These are phyloP conservation scores for Fusarium lyarnte DNA, from an alignment of 2,329 filamentous ascomycete genomes.

Conservation along the genomic window DNA sequence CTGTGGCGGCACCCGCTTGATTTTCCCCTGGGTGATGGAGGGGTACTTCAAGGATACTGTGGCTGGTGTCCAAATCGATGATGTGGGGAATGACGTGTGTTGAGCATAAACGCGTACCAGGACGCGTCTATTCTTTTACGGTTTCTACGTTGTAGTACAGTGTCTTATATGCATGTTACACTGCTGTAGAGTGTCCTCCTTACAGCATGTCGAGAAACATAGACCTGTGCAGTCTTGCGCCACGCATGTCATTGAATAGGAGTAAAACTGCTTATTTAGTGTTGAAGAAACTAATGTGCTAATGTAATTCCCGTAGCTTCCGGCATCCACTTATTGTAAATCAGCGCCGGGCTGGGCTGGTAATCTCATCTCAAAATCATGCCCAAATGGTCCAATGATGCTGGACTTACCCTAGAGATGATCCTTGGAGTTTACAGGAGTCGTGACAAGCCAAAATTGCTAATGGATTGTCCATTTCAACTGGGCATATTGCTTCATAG, in stretches of 20 bases:
- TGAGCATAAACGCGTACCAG: constrained; percentile 27
- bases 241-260: constrained; percentile 1
- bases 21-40: constrained; percentile 15
- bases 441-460: not conserved
- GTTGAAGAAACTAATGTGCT: not conserved
- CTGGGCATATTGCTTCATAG: accelerated
- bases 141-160: not conserved
- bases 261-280: not conserved
- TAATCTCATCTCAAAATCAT: constrained; percentile 23
- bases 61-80: constrained; percentile 20
- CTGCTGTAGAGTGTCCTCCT: not conserved
- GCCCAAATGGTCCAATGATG: constrained; percentile 12
- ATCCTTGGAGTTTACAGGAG: not conserved
- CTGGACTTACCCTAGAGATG: constrained; percentile 22
- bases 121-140: constrained; percentile 16
- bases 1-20: constrained; percentile 22
- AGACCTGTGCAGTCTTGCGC: not conserved
- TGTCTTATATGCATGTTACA: not conserved
- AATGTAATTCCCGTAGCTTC: constrained; percentile 26
- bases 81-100: constrained; percentile 35
- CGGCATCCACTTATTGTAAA: constrained; percentile 32
- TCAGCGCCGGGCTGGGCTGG: constrained; percentile 14
- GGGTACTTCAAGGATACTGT: constrained; percentile 26
- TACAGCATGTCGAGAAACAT: not conserved
- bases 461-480: not conserved